Base-by-base conservation (phyloP, 1,139 yeast genomes). In the Suhomyces maxii region DNA sequence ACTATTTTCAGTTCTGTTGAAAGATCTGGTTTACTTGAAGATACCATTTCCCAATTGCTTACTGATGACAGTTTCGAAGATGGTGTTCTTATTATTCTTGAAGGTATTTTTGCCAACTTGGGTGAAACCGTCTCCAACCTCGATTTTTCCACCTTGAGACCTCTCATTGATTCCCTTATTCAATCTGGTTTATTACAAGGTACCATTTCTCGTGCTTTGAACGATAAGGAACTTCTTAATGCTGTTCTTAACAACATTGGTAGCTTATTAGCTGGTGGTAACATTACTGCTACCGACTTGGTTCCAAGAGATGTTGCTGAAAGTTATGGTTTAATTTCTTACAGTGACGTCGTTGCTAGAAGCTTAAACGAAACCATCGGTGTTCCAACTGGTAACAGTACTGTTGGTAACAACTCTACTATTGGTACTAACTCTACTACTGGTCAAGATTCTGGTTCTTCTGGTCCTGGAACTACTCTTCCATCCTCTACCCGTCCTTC, bases 1-100 rank as follows among this genome's bases (percentile, higher is more conserved):
- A 69, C 73, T n/a, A 58, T 69, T 28, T 59, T 69, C 42, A 43
- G 59, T 1, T 57, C 72, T 2, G 61, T 68, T 43, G 64, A 59
- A 37, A 54, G 63, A 53, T 66, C 71, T 3, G 67, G 68, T 8
- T 57, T 69, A 41, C 44, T 69, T 39, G 61, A 57, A 39, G 64
- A 58, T 36, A 66, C 71, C 33, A 48, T 69, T 36, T 44, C 52
- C 42, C 52, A 59, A 10, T 60, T 69, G 50, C 58, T 69, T 35
- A 56, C 62, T n/a, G 58, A 65, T 51, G 53, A 61, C 6, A 46
- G 55, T 42, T 69, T 69, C 56, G 69, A 66, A 52, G 54, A 55
- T 32, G 60, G 58, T n/a, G 58, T 65, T 25, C 69, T 60, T 12
- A 47, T 51, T 26, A 52, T 68, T 31, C 52, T 68, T 42, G 57